Conservation (phyloP, 257 asterid genomes). For the Lantana camara region DNA sequence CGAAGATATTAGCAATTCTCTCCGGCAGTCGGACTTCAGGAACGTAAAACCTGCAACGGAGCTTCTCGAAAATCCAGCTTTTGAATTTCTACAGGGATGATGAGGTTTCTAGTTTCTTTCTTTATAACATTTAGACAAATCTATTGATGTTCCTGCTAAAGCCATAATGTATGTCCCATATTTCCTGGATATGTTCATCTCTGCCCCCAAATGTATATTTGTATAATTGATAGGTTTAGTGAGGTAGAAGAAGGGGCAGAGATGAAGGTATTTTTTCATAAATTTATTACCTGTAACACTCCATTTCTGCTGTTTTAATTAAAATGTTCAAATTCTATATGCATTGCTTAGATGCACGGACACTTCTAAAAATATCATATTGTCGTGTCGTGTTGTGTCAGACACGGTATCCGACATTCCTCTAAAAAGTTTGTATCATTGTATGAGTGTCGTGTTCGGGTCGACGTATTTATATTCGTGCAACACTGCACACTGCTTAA, state of each 20-base stretch:
- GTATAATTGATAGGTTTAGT: conserved; percentile 47
- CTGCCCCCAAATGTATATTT: conserved; percentile 39
- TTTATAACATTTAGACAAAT: no score
- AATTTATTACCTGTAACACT: conserved; percentile 15
- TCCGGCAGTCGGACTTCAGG: conserved; percentile 49
- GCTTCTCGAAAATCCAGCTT: conserved; percentile 52
- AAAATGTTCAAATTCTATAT: no score
- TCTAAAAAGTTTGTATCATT: no score
- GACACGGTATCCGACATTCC: no score
- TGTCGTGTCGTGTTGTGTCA: no score
- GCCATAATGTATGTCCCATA: conserved; percentile 37
- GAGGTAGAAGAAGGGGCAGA: conserved; percentile 37
- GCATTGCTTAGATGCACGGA: no score
- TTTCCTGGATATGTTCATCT: conserved; percentile 25
- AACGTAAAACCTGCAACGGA: conserved; percentile 62
- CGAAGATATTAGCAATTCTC: conserved; percentile 56
- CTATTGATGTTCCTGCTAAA: no score
- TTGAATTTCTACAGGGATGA: conserved; percentile 59
- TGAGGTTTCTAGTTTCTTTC: conserved; percentile 3
- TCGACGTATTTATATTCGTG: no score
- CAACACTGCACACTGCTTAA: no score
- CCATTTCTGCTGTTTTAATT: neutral
- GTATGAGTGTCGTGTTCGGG: no score
- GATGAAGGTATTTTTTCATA: conserved; percentile 19
- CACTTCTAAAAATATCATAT: no score